Evolutionary conservation across 441 rosid species (phyloP).

Genomic region (Eruca vesicaria): DNA sequence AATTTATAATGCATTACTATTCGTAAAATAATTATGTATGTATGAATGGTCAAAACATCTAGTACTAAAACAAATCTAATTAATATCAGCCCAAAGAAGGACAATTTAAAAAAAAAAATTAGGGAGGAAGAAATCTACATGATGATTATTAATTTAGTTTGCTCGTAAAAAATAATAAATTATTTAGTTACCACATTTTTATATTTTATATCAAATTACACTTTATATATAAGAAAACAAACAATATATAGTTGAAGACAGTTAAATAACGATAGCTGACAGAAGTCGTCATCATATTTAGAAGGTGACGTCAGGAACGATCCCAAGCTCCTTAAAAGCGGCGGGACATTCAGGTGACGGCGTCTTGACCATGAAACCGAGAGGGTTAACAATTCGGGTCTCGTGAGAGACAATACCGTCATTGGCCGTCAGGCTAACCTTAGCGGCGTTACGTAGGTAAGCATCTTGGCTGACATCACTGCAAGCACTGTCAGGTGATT

Average conservation of each 20-base stretch:
- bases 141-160: neutral
- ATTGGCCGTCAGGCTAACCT: constrained; percentile 42
- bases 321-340: neutral
- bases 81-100: too few relatives aligned
- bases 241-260: neutral
- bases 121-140: too few relatives aligned
- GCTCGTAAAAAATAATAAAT: neutral
- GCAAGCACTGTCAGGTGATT: constrained; percentile 43
- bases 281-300: neutral
- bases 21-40: too few relatives aligned
- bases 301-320: neutral
- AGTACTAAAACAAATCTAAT: too few relatives aligned
- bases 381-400: neutral
- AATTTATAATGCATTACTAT: too few relatives aligned
- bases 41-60: too few relatives aligned
- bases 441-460: constrained; percentile 38
- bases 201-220: constrained; percentile 18
- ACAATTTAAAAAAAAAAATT: too few relatives aligned
- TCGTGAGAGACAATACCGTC: constrained; percentile 39
- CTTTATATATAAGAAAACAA: neutral
- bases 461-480: constrained; percentile 36
- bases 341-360: neutral
- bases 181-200: neutral
- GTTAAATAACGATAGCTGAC: neutral
- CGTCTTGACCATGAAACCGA: neutral